phyloP scores from a whole-genome alignment of 495 filamentous ascomycete species.

The Usnea hakonensis region DNA sequence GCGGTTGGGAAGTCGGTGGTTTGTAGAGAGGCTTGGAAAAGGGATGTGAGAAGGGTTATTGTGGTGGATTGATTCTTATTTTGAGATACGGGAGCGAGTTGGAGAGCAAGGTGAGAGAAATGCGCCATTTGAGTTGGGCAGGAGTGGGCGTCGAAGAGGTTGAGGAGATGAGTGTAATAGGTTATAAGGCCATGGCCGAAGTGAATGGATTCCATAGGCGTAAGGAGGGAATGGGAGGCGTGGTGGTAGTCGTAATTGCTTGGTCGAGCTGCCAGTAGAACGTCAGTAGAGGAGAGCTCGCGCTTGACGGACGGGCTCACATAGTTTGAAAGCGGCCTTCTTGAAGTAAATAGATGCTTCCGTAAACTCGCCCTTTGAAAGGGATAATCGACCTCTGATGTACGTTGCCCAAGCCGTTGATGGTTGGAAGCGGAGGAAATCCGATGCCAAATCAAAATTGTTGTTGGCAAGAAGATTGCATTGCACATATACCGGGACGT shows the following conservation, averaged over 20 bases:
- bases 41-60: constrained; percentile 67
- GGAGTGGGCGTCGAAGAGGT: constrained; percentile 68
- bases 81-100: constrained; percentile 45
- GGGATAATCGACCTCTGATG: constrained; percentile 70
- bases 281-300: background rate
- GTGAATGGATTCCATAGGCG: constrained; percentile 59
- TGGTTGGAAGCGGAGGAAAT: constrained; percentile 64
- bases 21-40: constrained; percentile 73
- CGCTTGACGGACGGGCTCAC: constrained; percentile 42
- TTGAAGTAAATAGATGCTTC: constrained; percentile 71
- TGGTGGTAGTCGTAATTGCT: constrained; percentile 36
- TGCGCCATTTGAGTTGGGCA: constrained; percentile 72
- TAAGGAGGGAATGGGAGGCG: constrained; percentile 55
- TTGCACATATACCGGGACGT: constrained; percentile 52
- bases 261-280: constrained; percentile 38
- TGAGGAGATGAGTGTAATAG: constrained; percentile 81
- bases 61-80: constrained; percentile 30
- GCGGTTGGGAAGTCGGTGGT: constrained; percentile 74
- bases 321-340: constrained; percentile 72
- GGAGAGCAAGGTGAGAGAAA: constrained; percentile 72
- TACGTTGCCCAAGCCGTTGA: constrained; percentile 70
- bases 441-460: constrained; percentile 63
- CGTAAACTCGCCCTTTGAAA: constrained; percentile 62
- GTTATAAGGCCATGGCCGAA: constrained; percentile 70
- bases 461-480: constrained; percentile 62